These are phyloP conservation scores for Mycena pura DNA, from an alignment of 768 basidiomycete genomes.

Conservation along the genomic window DNA sequence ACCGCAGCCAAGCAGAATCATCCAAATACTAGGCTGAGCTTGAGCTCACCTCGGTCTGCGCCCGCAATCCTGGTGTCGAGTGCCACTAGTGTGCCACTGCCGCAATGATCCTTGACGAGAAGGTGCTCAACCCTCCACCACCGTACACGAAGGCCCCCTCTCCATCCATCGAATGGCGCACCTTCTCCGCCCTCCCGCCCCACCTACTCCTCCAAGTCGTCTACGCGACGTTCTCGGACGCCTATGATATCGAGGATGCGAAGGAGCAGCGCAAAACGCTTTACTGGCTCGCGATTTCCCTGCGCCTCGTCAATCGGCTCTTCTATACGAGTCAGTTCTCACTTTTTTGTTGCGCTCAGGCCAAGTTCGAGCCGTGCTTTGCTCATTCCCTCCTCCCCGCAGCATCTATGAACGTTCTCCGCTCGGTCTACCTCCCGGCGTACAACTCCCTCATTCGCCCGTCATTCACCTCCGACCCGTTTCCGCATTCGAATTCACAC, in stretches of 20 bases:
- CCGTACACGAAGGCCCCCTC: constrained; percentile 16
- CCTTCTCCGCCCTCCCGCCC: constrained; percentile 52
- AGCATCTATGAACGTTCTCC: constrained; percentile 85
- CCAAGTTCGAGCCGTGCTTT: too few relatives aligned
- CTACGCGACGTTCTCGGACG: constrained; percentile 64
- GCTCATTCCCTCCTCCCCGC: neutral
- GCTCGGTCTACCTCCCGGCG: constrained; percentile 73
- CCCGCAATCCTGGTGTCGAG: too few relatives aligned
- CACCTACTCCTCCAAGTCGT: constrained; percentile 78
- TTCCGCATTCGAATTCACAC: constrained; percentile 51
- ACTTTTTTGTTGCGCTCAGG: neutral
- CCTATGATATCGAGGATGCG: constrained; percentile 43
- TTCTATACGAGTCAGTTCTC: constrained; percentile 65
- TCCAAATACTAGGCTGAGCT: constrained; percentile 1
- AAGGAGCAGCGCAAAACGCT: constrained; percentile 70
- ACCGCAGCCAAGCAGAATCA: constrained; percentile 6
- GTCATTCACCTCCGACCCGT: constrained; percentile 82
- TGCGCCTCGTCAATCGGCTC: constrained; percentile 69
- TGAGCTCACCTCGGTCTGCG: constrained; percentile 1
- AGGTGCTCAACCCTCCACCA: constrained; percentile 22
- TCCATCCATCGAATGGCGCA: constrained; percentile 19
- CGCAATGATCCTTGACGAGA: constrained; percentile 25
- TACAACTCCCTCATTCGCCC: constrained; percentile 70
- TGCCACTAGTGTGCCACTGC: too few relatives aligned
- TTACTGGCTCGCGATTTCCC: constrained; percentile 69